Evolutionary conservation across 257 asterid species (phyloP), one percentile per base, ranked within the genome.

Genomic region (Nicotiana noctiflora): DNA sequence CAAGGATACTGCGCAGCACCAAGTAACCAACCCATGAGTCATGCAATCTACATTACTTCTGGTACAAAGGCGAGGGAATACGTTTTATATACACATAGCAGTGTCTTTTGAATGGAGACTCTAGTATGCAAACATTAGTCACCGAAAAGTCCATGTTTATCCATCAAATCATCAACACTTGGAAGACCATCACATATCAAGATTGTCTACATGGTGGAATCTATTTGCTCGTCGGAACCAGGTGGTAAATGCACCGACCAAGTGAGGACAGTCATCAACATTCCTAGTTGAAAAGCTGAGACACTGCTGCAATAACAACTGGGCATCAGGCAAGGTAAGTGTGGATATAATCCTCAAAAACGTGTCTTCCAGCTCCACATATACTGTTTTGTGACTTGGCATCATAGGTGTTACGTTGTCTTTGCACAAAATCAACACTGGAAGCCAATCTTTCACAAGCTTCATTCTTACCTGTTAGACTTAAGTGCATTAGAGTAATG

Each of bases 141-240:
- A 49, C 61, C 5, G 51, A 72, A 23, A 18, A 6, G 15, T 6
- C 60, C 61, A 49, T 49, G 61, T 21, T 49, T 27, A 72, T 72
- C 78, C 61, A 13, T 27, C 23, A 11, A 23, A 49, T 11, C 55
- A 51, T 12, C 55, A 51, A 51, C 17, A 11, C 55, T 51, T 51
- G 55, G 55, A 12, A 9, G 55, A 51, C 60, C 21, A 46, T 72
- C 15, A 72, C 78, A 72, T 21, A 23, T 21, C 78, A 51, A 51
- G 17, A 12, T 51, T 51, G 55, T 51, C 17, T 51, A 9, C 55
- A 10, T 21, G 23, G 60, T 40, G 81, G 49, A 88, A 76, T 72
- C 87, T 83, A 82, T 93, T 92, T 40, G 99, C 96, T 66, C 97
- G 98, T 25, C 97, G 94, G 86, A 93, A 92, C 99, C 99, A 95